phyloP scores from a whole-genome alignment of 2,329 filamentous ascomycete genomes.

The Botryosphaeria dothidea region DNA sequence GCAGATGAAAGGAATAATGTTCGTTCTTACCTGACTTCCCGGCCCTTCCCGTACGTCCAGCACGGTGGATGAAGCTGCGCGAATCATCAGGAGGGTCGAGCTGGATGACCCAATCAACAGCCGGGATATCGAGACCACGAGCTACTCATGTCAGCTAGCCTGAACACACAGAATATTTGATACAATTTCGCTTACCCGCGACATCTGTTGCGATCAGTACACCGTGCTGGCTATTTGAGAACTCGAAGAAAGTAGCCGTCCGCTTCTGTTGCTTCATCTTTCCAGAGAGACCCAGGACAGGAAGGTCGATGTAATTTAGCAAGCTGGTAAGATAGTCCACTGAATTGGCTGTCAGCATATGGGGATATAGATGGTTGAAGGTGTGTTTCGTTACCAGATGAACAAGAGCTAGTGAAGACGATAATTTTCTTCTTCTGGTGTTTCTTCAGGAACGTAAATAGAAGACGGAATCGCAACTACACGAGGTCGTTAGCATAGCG shows the following conservation, averaged over 20 bases:
- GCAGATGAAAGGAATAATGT: no score
- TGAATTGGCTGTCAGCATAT: slow-evolving; percentile 73
- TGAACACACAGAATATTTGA: neutral
- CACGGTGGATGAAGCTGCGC: slow-evolving; percentile 78
- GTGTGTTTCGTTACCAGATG: slow-evolving; percentile 33
- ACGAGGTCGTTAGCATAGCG: neutral
- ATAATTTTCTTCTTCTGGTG: slow-evolving; percentile 97
- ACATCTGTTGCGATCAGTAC: slow-evolving; percentile 96
- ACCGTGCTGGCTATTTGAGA: slow-evolving; percentile 80
- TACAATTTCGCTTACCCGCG: slow-evolving; percentile 46
- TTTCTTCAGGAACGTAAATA: slow-evolving; percentile 92
- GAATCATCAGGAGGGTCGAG: slow-evolving; percentile 93
- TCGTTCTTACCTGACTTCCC: slow-evolving; percentile 45
- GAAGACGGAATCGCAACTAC: slow-evolving; percentile 68
- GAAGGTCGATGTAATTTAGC: slow-evolving; percentile 95
- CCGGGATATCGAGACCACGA: slow-evolving; percentile 90
- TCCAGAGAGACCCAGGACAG: slow-evolving; percentile 78
- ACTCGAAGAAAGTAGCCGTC: slow-evolving; percentile 99
- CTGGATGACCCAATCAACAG: slow-evolving; percentile 95
- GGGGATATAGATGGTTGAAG: no score
- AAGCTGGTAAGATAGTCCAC: slow-evolving; percentile 93
- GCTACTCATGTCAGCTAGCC: neutral
- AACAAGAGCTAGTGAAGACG: slow-evolving; percentile 62
- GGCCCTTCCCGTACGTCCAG: slow-evolving; percentile 90
- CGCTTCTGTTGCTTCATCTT: slow-evolving; percentile 99